Evolutionary conservation across 164 flowering plant genomes (phyloP).

Genomic region (Nymphaea thermarum): DNA sequence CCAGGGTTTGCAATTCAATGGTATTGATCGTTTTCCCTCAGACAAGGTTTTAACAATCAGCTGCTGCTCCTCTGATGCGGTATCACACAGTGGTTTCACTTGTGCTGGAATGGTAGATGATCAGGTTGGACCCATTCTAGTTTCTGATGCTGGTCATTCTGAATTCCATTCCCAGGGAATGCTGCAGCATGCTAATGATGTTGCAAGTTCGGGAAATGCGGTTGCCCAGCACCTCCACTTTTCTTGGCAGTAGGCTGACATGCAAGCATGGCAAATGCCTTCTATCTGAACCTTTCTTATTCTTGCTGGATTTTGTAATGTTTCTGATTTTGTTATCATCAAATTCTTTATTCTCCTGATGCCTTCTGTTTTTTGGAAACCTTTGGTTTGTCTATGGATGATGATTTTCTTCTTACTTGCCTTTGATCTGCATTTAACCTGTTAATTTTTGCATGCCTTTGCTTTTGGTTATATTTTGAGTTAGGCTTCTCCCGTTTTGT

Average conservation of each 20-base stretch:
- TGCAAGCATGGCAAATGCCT: not conserved
- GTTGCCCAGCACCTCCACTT: slow-evolving; percentile 39
- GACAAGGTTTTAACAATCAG: not conserved
- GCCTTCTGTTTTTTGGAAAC: not conserved
- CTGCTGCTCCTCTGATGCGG: slow-evolving; percentile 3
- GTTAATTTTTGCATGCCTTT: too few species aligned
- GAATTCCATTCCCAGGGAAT: slow-evolving; percentile 25
- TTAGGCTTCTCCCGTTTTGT: too few species aligned
- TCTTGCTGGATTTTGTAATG: not conserved
- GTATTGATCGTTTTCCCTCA: slow-evolving; percentile 7
- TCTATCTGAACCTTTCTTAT: not conserved
- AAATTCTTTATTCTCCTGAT: not conserved
- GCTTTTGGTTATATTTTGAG: too few species aligned
- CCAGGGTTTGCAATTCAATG: slow-evolving; percentile 14
- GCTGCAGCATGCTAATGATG: slow-evolving; percentile 19
- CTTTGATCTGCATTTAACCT: not conserved
- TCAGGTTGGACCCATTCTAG: slow-evolving; percentile 14
- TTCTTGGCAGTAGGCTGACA: slow-evolving; percentile 27
- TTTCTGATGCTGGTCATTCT: slow-evolving; percentile 10
- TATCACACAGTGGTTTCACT: slow-evolving; percentile 6
- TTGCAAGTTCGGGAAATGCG: slow-evolving; percentile 9
- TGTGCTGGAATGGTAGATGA: slow-evolving; percentile 16
- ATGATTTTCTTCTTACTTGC: not conserved
- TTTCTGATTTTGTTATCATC: not conserved
- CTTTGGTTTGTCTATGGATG: not conserved